Evolutionary conservation across 129 eudicot species (phyloP).

Genomic region (Pseudognaphalium luteoalbum): DNA sequence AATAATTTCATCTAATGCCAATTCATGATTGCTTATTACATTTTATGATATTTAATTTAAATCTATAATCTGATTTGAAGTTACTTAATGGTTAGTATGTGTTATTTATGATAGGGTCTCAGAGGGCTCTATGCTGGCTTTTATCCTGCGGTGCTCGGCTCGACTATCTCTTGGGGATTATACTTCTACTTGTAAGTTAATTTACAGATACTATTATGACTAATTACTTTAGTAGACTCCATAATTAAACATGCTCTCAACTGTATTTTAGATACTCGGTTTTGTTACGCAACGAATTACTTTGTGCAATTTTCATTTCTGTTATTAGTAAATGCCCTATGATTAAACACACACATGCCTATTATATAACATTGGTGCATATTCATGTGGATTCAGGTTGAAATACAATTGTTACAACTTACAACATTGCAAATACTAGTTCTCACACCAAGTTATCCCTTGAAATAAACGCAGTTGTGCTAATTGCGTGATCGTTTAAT

Average conservation of each 20-base stretch:
- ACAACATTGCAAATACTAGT: background rate
- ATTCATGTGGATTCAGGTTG: background rate
- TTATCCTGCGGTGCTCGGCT: slow-evolving; percentile 92
- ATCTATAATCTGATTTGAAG: background rate
- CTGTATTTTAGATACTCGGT: slow-evolving; percentile 1
- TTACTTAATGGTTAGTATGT: background rate
- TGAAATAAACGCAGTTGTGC: too few species aligned
- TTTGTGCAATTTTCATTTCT: background rate
- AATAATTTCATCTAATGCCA: background rate
- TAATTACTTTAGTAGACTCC: background rate
- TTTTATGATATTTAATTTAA: background rate
- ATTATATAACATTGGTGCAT: background rate
- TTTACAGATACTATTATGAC: background rate
- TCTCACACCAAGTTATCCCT: background rate
- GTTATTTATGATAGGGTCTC: slow-evolving; percentile 55
- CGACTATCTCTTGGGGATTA: slow-evolving; percentile 95
- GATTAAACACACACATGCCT: background rate
- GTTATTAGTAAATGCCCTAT: background rate
- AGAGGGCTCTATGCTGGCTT: slow-evolving; percentile 94
- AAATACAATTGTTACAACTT: background rate
- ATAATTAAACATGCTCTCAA: background rate
- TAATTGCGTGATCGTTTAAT: background rate
- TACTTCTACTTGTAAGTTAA: slow-evolving; percentile 89
- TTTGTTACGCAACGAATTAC: background rate
- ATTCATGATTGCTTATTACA: background rate